Base-by-base conservation (phyloP, 1,139 yeast species). In the Geotrichum carabidarum region DNA sequence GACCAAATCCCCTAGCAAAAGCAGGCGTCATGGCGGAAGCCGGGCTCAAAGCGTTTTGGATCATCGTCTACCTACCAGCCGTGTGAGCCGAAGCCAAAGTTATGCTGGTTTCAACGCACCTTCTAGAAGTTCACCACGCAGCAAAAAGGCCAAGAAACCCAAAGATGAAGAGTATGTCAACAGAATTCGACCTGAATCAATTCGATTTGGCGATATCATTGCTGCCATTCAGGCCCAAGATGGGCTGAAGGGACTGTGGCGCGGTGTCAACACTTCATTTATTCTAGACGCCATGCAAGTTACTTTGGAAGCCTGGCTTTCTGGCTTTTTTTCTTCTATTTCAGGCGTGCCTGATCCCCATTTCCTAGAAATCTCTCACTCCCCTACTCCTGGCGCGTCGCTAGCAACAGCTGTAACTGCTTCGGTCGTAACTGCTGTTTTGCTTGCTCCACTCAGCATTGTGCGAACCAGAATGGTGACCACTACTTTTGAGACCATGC, bases 271-370 rank as follows among this genome's bases (percentile, higher is more conserved):
- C 68, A 88, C 96, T 1, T 78, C 95, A 0, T 91, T 90, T 66
- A 76, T 93, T 36, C 79, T 86, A 66, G 85, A 80, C 57, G 86
- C 95, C 0, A 74, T 90, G 44, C 80, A 86, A 1, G 82, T 83
- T 56, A 86, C 95, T 0, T 74, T 90, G 50, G 95, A 88, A 65
- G 90, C 96, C 0, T 91, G 98, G 97, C 76, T 89, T 45, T 84
- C 95, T 0, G 96, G 96, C 6, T 82, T 91, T 62, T 69, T 89
- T 14, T 83, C 96, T 6, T 93, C 96, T 2, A 75, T 87, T 52
- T 72, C 88, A 55, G 86, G 88, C 14, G 81, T 89, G n/a, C 96
- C 96, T 0, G 97, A 90, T 66, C 96, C 97, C 0, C 83, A 84
- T 60, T 86, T 88, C 68, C 82, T 89, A 60, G 96, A 88, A 62